phyloP scores from a whole-genome alignment of 2,329 filamentous ascomycete genomes.

The Claviceps purpurea region DNA sequence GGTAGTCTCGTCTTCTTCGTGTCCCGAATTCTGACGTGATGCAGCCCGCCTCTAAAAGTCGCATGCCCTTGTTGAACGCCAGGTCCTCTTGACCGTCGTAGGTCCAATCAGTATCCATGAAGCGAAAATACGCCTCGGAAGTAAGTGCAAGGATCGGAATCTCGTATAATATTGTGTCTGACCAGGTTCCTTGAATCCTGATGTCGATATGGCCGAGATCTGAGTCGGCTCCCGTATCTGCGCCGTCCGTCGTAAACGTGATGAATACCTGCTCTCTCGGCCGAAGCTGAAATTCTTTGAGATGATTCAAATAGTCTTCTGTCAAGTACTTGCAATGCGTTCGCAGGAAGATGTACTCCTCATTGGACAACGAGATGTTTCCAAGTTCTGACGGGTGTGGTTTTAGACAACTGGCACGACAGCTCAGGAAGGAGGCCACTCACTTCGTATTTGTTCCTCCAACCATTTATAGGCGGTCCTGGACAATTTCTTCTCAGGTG shows the following conservation, averaged over 20 bases:
- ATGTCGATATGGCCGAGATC: slow-evolving; percentile 66
- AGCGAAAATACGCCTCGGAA: slow-evolving; percentile 95
- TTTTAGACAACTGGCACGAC: neutral
- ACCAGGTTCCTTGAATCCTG: slow-evolving; percentile 69
- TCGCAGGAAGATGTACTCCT: slow-evolving; percentile 70
- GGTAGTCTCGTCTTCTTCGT: slow-evolving; percentile 77
- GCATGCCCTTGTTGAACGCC: slow-evolving; percentile 68
- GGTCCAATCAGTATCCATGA: slow-evolving; percentile 86
- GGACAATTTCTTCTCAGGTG: slow-evolving; percentile 82
- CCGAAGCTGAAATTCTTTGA: slow-evolving; percentile 67
- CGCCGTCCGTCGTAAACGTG: slow-evolving; percentile 44
- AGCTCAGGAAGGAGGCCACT: slow-evolving; percentile 13
- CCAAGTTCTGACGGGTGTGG: slow-evolving; percentile 50
- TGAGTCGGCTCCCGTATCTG: slow-evolving; percentile 47
- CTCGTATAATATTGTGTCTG: slow-evolving; percentile 94
- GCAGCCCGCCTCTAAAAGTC: slow-evolving; percentile 69
- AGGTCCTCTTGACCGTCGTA: slow-evolving; percentile 77
- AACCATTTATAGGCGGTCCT: slow-evolving; percentile 78
- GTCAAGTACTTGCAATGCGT: slow-evolving; percentile 70
- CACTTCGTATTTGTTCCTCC: slow-evolving; percentile 66
- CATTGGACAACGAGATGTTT: slow-evolving; percentile 62
- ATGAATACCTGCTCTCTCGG: slow-evolving; percentile 69
- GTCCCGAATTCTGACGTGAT: slow-evolving; percentile 91
- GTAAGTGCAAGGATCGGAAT: slow-evolving; percentile 86
- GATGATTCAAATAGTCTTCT: slow-evolving; percentile 63